Base-by-base conservation (phyloP, 108 stramenopile genomes). In the Cyclotella cryptica region DNA sequence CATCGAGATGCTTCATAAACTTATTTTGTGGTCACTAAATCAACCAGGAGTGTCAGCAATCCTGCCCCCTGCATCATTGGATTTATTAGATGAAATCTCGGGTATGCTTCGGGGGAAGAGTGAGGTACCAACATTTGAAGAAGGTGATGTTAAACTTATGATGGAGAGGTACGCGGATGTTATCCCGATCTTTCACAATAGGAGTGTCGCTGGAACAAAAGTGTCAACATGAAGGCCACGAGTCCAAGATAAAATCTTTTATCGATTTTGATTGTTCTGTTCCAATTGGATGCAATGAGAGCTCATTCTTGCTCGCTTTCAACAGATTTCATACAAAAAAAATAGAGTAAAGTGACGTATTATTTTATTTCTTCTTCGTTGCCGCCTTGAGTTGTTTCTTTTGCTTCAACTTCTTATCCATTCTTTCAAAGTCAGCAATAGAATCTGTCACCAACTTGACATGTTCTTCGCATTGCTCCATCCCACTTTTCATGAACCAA, bases 401-500 rank as follows among this genome's bases (percentile, higher is more conserved):
- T 13, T 42, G 39, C 17, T 72, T 43, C 22, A 80, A 42, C 40
- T 74, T 81, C 45, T 75, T 71, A 21, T 75, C 69, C 73, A 75
- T 75, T 58, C 60, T 74, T 45, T 75, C 69, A 47, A 74, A 75
- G 43, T 81, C 69, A 24, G 55, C 45, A 47, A 81, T 75, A 1
- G 69, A 70, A 10, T 81, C 62, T 66, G 51, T 81, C 22, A 69
- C 73, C 26, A 81, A 44, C 53, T 70, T 71, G 17, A 81, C 74
- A 58, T 81, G 67, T n/a, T 81, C 80, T 63, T 81, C 74, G 49
- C 80, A 81, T 55, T 71, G 69, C 21, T 75, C 59, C 53, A 81
- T 71, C 12, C 80, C 80, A 66, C 42, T 75, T 44, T 83, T 67
- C 88, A 92, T 92, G 40, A 88, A 83, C 67, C 61, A 87, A 17